Conservation (phyloP, 1,284 basidiomycete genomes). For the Clitocybe nebularis region DNA sequence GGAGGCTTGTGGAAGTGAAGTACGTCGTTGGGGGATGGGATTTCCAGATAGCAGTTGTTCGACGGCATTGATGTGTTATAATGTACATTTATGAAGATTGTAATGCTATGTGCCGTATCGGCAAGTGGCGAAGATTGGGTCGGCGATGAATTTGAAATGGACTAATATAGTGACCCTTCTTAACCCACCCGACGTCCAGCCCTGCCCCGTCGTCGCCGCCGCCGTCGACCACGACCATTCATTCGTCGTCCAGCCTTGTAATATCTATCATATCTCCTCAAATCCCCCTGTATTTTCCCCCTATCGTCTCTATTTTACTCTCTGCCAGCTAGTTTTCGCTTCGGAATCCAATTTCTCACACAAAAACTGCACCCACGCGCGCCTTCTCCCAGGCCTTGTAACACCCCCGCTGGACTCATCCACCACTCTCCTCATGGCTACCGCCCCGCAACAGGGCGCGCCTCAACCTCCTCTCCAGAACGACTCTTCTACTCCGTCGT, state of each 20-base stretch:
- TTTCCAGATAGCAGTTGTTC: conserved; percentile 75
- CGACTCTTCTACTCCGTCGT: conserved; percentile 18
- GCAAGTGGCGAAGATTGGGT: conserved; percentile 21
- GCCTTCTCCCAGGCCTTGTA: conserved; percentile 10
- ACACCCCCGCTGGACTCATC: conserved; percentile 6
- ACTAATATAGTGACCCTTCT: conserved; percentile 10
- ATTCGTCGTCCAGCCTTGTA: conserved; percentile 14
- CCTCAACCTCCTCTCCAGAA: conserved; percentile 20
- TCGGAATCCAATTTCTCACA: conserved; percentile 17
- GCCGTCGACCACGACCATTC: conserved; percentile 7
- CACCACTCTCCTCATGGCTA: conserved; percentile 21
- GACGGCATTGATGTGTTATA: conserved; percentile 47
- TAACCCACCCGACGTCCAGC: conserved; percentile 21
- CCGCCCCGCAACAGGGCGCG: conserved; percentile 20
- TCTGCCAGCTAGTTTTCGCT: conserved; percentile 11
- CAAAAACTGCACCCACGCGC: conserved; percentile 14
- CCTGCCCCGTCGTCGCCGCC: conserved; percentile 6
- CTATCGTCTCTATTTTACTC: conserved; percentile 10
- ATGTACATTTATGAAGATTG: no score
- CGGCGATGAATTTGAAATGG: conserved; percentile 26
- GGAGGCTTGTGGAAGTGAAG: conserved; percentile 74
- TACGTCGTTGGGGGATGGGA: conserved; percentile 78
- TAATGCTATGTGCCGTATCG: no score
- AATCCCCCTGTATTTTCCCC: conserved; percentile 11
- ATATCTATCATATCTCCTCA: conserved; percentile 12